Evolutionary conservation across 768 basidiomycete genomes (phyloP).

Genomic region (Pleurotus citrinopileatus): DNA sequence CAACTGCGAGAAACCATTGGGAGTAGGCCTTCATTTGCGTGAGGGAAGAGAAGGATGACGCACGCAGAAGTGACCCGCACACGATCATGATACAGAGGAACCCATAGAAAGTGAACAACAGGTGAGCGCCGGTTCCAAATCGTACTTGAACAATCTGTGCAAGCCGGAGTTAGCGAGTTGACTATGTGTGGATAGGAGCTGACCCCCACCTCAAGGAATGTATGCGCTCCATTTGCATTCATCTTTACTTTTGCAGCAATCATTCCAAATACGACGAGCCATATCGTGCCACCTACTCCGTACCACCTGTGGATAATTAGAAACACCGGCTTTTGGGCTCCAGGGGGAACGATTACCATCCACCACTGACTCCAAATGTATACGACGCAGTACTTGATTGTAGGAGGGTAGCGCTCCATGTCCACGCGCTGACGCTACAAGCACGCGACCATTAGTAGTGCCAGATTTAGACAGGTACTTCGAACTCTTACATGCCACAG

Average conservation of each 20-base stretch:
- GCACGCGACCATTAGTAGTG: neutral
- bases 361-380: constrained; percentile 48
- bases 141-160: constrained; percentile 44
- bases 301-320: constrained; percentile 37
- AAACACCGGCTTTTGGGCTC: neutral
- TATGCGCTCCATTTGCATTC: constrained; percentile 58
- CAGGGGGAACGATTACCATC: constrained; percentile 29
- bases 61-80: constrained; percentile 46
- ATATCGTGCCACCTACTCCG: constrained; percentile 49
- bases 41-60: constrained; percentile 17
- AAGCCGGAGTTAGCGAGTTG: neutral
- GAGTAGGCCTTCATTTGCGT: neutral
- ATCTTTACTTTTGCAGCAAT: constrained; percentile 55
- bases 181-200: neutral
- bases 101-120: constrained; percentile 51
- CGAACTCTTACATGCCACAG: constrained; percentile 39
- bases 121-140: constrained; percentile 43
- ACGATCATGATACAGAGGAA: constrained; percentile 51
- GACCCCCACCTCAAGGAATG: constrained; percentile 50
- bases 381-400: constrained; percentile 53
- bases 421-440: constrained; percentile 49
- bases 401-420: constrained; percentile 55
- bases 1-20: constrained; percentile 26
- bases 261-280: constrained; percentile 51
- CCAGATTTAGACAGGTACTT: neutral